These are phyloP conservation scores for Amniculicola lignicola DNA, from an alignment of 495 filamentous ascomycete genomes.

Conservation along the genomic window DNA sequence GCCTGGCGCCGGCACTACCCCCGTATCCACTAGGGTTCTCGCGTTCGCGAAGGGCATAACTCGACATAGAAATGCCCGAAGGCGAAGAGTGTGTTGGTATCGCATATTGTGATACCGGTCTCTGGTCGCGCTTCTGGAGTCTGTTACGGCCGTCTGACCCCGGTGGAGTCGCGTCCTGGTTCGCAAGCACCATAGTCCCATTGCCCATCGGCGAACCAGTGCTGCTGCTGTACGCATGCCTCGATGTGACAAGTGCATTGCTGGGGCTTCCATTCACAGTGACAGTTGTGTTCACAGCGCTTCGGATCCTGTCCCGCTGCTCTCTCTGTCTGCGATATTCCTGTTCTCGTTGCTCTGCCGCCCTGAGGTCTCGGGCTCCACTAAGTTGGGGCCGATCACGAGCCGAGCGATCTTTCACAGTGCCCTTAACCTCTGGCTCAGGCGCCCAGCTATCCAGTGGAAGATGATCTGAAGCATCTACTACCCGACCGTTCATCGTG, in stretches of 20 bases:
- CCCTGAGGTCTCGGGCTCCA: conserved; percentile 29
- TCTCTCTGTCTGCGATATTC: conserved; percentile 10
- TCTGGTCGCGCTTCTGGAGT: conserved; percentile 52
- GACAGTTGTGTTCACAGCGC: conserved; percentile 13
- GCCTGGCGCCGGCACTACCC: conserved; percentile 7
- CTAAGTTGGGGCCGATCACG: conserved; percentile 23
- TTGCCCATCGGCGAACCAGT: background rate
- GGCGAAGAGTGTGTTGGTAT: conserved; percentile 14
- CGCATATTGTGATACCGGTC: conserved; percentile 16
- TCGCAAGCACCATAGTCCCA: conserved; percentile 13
- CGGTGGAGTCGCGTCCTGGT: conserved; percentile 3
- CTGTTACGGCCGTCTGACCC: conserved; percentile 51
- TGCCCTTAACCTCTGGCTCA: conserved; percentile 77
- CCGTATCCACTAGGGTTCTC: conserved; percentile 22
- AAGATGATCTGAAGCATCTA: conserved; percentile 91
- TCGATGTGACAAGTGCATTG: conserved; percentile 24
- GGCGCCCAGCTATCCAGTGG: conserved; percentile 90
- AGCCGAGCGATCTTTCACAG: conserved; percentile 48
- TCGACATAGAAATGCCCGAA: conserved; percentile 10
- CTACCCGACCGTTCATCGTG: conserved; percentile 76
- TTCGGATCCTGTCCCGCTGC: conserved; percentile 26
- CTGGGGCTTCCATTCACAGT: conserved; percentile 12
- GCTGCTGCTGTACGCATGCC: conserved; percentile 10
- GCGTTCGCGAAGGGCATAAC: conserved; percentile 26
- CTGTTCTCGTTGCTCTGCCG: conserved; percentile 25